Conservation (phyloP, 257 asterid species). For the Nicotiana obtusifolia region DNA sequence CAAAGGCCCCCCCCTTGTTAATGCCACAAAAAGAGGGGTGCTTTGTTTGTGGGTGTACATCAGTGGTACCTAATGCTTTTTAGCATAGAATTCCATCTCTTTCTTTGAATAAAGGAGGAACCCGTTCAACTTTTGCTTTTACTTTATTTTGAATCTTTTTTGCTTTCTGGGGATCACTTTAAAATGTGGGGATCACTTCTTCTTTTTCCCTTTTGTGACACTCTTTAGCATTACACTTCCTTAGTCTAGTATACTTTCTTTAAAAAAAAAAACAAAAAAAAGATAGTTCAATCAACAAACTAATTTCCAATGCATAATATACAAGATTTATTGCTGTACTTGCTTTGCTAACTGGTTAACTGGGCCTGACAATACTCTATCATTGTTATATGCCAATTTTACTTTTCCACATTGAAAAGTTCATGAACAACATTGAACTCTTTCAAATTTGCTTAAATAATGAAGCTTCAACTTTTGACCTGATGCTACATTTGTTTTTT, state of each 20-base stretch:
- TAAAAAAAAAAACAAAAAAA: background rate
- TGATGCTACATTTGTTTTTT: background rate
- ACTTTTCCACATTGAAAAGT: constrained; percentile 48
- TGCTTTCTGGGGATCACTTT: constrained; percentile 25
- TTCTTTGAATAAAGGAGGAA: constrained; percentile 30
- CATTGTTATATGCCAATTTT: background rate
- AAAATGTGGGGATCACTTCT: constrained; percentile 16
- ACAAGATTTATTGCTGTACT: background rate
- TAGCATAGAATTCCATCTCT: constrained; percentile 40
- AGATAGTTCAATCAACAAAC: background rate
- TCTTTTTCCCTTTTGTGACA: constrained; percentile 9
- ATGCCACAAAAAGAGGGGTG: background rate
- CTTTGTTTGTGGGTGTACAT: background rate
- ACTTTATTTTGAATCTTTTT: constrained; percentile 26
- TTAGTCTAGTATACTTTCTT: constrained; percentile 9
- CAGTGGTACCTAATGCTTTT: constrained; percentile 25
- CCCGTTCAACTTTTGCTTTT: constrained; percentile 37
- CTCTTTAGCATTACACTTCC: background rate
- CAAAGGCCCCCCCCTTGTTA: background rate
- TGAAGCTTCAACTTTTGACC: background rate
- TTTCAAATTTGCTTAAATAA: constrained; percentile 21
- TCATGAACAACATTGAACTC: constrained; percentile 33
- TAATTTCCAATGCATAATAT: background rate
- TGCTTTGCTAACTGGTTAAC: constrained; percentile 4
- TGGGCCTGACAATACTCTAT: background rate